These are phyloP conservation scores for Ilyonectria destructans DNA, from an alignment of 2,329 filamentous ascomycete genomes.

Conservation along the genomic window DNA sequence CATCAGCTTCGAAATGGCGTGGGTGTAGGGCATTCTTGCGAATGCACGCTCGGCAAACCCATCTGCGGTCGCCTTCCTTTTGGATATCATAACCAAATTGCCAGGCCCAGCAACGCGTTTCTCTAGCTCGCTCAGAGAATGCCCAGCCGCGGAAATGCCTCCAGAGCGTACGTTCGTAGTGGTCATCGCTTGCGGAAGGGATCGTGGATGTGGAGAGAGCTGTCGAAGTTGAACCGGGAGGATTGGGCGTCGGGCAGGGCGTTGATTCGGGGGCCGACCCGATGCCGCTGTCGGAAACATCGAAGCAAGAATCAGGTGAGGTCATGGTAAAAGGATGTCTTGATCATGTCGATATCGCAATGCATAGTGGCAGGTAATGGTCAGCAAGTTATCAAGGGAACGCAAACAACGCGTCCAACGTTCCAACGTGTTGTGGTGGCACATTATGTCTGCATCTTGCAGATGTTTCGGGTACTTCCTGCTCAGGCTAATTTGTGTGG, in stretches of 20 bases:
- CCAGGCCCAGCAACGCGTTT: constrained; percentile 10
- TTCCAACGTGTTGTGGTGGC: background rate
- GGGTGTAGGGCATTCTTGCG: constrained; percentile 7
- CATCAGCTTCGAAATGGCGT: constrained; percentile 14
- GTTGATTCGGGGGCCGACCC: constrained; percentile 9
- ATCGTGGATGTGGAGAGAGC: constrained; percentile 4
- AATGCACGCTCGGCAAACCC: constrained; percentile 12
- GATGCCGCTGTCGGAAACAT: constrained; percentile 9
- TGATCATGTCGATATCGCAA: constrained; percentile 8
- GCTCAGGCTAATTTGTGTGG: background rate
- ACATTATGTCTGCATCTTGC: background rate
- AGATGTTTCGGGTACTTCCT: too few species aligned
- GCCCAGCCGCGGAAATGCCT: constrained; percentile 12
- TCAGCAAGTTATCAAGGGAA: constrained; percentile 1
- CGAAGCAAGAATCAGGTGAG: constrained; percentile 11
- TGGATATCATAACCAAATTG: constrained; percentile 10
- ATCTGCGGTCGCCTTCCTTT: constrained; percentile 11
- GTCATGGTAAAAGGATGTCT: constrained; percentile 11
- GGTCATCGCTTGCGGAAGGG: constrained; percentile 10
- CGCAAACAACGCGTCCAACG: constrained; percentile 9
- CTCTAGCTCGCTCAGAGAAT: constrained; percentile 9
- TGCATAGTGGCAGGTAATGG: constrained; percentile 1
- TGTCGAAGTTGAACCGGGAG: constrained; percentile 9
- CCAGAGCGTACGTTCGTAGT: constrained; percentile 11
- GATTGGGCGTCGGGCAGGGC: constrained; percentile 10